Base-by-base conservation (phyloP, 805 yeast genomes). In the Brettanomyces anomalus region DNA sequence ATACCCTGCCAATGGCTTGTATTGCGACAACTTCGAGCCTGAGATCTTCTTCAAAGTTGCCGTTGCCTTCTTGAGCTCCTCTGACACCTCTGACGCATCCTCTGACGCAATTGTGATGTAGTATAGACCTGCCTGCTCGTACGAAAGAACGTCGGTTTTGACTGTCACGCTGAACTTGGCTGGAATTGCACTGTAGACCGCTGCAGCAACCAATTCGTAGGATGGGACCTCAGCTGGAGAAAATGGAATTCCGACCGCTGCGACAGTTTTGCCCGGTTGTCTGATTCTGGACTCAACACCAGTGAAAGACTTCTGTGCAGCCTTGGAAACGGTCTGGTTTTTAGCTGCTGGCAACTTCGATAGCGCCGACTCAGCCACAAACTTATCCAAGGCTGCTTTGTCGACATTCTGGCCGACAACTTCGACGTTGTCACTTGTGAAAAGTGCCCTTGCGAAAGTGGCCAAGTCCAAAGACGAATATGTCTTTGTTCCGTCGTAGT, bases 161-260 rank as follows among this genome's bases (percentile, higher is more conserved):
- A 82, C 61, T 18, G 54, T 47, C 37, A 72, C 72, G 64, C 84
- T 74, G 63, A 83, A 74, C 45, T 79, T 64, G 39, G 73, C 57
- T 52, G 67, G 67, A 46, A 59, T 49, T 41, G 65, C 60, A 45
- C 77, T 65, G 49, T 80, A 77, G 49, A 85, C 68, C 54, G 78
- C 81, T 51, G 82, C 74, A 45, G 90, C 70, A 61, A 90, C 74
- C 24, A 81, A 78, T 60, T 82, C 79, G 65, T 72, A 81, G 53
- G 78, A 65, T 52, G 81, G 81, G 50, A 81, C 77, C 44, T 79
- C 79, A 41, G 74, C 70, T 46, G 75, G 62, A 52, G 76, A 65
- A 47, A 83, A 74, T 53, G 97, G 95, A 52, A 86, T 72, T 60
- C 93, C 95, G 56, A 93, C 71, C 43, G 80, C 80, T 43, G 89